Base-by-base conservation (phyloP, 139 green algal genomes). In the Coelastrella sp. region DNA sequence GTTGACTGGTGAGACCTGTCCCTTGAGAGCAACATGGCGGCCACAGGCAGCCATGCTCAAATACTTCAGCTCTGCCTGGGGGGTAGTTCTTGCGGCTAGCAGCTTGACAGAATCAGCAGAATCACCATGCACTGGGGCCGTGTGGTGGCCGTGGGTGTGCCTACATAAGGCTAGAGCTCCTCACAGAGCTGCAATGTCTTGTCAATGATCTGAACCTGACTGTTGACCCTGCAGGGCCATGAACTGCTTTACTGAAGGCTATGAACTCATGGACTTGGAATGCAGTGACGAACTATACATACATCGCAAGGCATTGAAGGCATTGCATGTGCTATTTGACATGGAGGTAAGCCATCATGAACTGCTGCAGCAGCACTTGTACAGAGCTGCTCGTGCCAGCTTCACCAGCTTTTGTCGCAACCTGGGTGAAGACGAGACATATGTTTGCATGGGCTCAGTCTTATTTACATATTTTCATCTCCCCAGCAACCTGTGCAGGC, bases 1-100 rank as follows among this genome's bases (percentile, higher is more conserved):
- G 73, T 90, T 22, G 58, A 90, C n/a, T 90, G 85, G 85, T 90
- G 85, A 68, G 85, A 78, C 20, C 16, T 78, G 73, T 78, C 11
- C 16, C 73, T 47, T 47, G 73, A 78, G n/a, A 78, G 17, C 32
- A 47, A 47, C 32, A 47, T 47, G 32, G 32, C 32, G 32, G 32
- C 32, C 32, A 47, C 32, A 47, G 32, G 32, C 32, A 47, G 32
- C 32, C 32, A 47, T 47, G 32, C 32, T 47, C 32, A 47, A 47
- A 47, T 47, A 47, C 32, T 47, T 47, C 32, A 47, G 32, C 32
- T 47, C 32, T 47, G 32, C 32, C 32, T 47, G 32, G 32, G 32
- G 32, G 32, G 32, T 47, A 47, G 32, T 47, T 47, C 32, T 47
- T 47, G 32, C 32, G 32, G 32, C 32, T 47, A 47, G 32, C 32